phyloP scores from a whole-genome alignment of 805 yeast species.

The Saccharomycopsis capsularis region DNA sequence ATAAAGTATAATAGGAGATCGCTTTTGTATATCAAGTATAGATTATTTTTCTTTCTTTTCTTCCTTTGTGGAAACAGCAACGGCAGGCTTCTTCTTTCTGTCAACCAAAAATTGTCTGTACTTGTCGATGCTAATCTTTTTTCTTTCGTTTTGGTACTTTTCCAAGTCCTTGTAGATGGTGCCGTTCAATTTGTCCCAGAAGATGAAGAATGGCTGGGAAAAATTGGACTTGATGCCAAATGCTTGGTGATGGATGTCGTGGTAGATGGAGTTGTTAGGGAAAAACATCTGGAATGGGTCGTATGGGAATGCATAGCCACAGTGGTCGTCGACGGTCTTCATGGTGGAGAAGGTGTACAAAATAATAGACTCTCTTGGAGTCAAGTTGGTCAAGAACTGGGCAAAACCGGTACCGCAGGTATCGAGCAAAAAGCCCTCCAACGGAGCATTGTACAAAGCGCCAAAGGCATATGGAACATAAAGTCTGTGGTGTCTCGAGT shows the following conservation, averaged over 20 bases:
- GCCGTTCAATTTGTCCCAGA: slow-evolving; percentile 75
- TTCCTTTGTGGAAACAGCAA: not conserved
- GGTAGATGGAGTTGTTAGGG: slow-evolving; percentile 94
- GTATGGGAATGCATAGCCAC: slow-evolving; percentile 91
- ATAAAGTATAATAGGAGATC: no score
- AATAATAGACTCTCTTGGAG: slow-evolving; percentile 69
- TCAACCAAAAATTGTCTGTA: slow-evolving; percentile 50
- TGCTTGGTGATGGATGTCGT: slow-evolving; percentile 94
- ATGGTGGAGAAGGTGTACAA: slow-evolving; percentile 83
- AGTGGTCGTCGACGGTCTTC: slow-evolving; percentile 97
- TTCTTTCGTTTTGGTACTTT: slow-evolving; percentile 57
- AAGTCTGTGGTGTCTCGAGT: slow-evolving; percentile 88
- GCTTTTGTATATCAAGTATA: no score
- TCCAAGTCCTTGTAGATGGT: slow-evolving; percentile 68
- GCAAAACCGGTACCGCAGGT: slow-evolving; percentile 90
- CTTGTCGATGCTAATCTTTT: slow-evolving; percentile 58
- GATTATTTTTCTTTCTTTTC: not conserved
- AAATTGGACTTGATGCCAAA: slow-evolving; percentile 92
- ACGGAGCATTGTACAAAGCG: slow-evolving; percentile 88
- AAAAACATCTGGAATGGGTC: slow-evolving; percentile 86
- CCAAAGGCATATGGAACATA: slow-evolving; percentile 97
- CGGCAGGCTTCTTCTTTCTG: slow-evolving; percentile 26
- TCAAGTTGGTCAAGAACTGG: slow-evolving; percentile 49
- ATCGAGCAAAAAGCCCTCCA: slow-evolving; percentile 89
- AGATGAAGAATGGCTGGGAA: slow-evolving; percentile 91